Conservation (phyloP, 1,284 basidiomycete genomes). For the Ganoderma multipileum region DNA sequence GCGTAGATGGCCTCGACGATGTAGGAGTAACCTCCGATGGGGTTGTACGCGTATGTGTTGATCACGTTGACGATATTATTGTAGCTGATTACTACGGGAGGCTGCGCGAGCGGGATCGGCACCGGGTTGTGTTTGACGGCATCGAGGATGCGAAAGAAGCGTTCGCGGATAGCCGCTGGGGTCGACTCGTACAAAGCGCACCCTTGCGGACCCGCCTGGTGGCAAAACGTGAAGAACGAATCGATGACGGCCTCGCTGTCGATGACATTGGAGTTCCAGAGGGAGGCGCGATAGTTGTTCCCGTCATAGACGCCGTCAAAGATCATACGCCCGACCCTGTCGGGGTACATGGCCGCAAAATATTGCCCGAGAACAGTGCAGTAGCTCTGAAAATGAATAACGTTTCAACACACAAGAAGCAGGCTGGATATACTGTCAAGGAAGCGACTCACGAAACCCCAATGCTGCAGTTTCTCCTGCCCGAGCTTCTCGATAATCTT, state of each 20-base stretch:
- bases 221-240: conserved; percentile 46
- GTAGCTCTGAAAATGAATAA: conserved; percentile 40
- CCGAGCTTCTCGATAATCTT: conserved; percentile 53
- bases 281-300: conserved; percentile 34
- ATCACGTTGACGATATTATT: conserved; percentile 34
- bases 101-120: conserved; percentile 30
- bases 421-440: background rate
- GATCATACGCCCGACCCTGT: conserved; percentile 43
- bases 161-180: conserved; percentile 32
- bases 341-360: conserved; percentile 58
- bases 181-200: conserved; percentile 49
- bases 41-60: conserved; percentile 47
- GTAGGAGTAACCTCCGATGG: conserved; percentile 40
- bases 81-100: conserved; percentile 24
- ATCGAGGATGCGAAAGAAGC: conserved; percentile 37
- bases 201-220: conserved; percentile 42
- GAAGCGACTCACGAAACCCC: conserved; percentile 52
- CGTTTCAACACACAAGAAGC: background rate
- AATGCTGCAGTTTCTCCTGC: conserved; percentile 54
- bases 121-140: conserved; percentile 40
- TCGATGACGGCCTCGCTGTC: conserved; percentile 39
- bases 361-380: conserved; percentile 51
- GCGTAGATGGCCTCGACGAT: conserved; percentile 46
- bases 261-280: conserved; percentile 37
- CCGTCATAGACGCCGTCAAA: conserved; percentile 42